Conservation (phyloP, 2,329 filamentous ascomycete species). For the Monosporascus sp. region DNA sequence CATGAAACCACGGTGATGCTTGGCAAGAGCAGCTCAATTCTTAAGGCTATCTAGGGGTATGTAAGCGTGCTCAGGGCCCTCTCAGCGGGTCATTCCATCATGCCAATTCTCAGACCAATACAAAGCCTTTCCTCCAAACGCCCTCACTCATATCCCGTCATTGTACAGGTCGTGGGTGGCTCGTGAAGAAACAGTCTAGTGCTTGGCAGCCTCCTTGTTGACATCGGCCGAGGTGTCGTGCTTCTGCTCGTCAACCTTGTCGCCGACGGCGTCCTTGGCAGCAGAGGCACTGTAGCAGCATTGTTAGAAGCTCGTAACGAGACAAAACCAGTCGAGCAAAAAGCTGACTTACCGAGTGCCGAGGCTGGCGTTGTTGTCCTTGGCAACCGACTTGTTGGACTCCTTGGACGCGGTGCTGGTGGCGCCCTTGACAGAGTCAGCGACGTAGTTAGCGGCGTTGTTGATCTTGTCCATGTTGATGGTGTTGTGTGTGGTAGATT, state of each 20-base stretch:
- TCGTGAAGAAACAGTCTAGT: conserved; percentile 19
- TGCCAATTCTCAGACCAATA: conserved; percentile 14
- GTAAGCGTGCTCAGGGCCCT: conserved; percentile 12
- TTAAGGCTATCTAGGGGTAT: conserved; percentile 29
- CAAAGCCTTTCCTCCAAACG: conserved; percentile 13
- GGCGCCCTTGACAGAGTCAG: conserved; percentile 56
- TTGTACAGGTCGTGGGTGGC: conserved; percentile 14
- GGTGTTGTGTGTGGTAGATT: conserved; percentile 13
- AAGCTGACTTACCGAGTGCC: conserved; percentile 45
- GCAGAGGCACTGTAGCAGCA: conserved; percentile 33
- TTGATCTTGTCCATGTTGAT: conserved; percentile 48
- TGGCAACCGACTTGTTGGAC: conserved; percentile 64
- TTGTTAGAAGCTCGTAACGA: conserved; percentile 22
- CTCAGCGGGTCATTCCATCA: conserved; percentile 10
- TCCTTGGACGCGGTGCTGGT: conserved; percentile 57
- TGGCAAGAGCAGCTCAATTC: conserved; percentile 20
- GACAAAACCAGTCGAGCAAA: background rate
- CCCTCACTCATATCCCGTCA: conserved; percentile 14
- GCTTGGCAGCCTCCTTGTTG: conserved; percentile 32
- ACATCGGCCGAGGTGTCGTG: conserved; percentile 28
- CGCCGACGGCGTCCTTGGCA: conserved; percentile 43
- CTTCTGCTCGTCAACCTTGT: conserved; percentile 40
- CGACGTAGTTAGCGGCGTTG: conserved; percentile 65
- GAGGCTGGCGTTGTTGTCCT: conserved; percentile 50
- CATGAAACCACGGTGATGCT: background rate